These are phyloP conservation scores for Gracilariopsis chorda DNA, from an alignment of 23 red algal species.

Conservation along the genomic window DNA sequence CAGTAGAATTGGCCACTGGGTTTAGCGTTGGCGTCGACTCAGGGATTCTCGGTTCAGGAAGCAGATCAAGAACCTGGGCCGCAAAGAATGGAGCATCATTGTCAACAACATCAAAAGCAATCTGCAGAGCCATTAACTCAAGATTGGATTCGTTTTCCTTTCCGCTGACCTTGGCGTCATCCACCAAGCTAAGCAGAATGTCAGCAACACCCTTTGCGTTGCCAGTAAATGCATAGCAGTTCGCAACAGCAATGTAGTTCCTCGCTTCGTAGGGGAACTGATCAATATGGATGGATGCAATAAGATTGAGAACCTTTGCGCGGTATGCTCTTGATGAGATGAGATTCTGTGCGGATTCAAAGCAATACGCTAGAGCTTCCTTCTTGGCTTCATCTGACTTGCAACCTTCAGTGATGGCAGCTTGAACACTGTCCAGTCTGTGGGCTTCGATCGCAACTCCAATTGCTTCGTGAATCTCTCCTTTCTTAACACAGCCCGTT, in stretches of 20 bases:
- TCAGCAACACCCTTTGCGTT: constrained; percentile 85
- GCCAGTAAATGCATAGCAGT: constrained; percentile 76
- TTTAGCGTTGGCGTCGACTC: background rate
- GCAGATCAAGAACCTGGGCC: constrained; percentile 35
- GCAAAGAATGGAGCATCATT: constrained; percentile 87
- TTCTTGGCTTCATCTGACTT: constrained; percentile 8
- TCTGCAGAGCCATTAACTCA: constrained; percentile 85
- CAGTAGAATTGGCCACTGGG: background rate
- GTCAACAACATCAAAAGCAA: constrained; percentile 94
- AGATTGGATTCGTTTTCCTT: constrained; percentile 47
- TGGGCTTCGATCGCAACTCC: constrained; percentile 88
- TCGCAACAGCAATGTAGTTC: constrained; percentile 73
- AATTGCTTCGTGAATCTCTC: constrained; percentile 86
- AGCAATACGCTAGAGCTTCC: constrained; percentile 78
- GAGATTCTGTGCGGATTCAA: constrained; percentile 82
- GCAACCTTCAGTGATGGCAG: constrained; percentile 63
- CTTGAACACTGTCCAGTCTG: constrained; percentile 77
- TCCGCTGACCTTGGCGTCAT: background rate
- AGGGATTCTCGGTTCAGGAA: constrained; percentile 40
- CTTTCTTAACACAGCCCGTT: constrained; percentile 73
- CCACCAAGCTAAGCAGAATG: constrained; percentile 53
- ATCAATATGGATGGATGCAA: constrained; percentile 51
- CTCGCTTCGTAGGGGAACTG: constrained; percentile 48
- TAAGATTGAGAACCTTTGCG: constrained; percentile 63
- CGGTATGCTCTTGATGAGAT: constrained; percentile 79